Evolutionary conservation across 192 early-diverging fungal genomes (phyloP).

Genomic region (Coemansia sp.): DNA sequence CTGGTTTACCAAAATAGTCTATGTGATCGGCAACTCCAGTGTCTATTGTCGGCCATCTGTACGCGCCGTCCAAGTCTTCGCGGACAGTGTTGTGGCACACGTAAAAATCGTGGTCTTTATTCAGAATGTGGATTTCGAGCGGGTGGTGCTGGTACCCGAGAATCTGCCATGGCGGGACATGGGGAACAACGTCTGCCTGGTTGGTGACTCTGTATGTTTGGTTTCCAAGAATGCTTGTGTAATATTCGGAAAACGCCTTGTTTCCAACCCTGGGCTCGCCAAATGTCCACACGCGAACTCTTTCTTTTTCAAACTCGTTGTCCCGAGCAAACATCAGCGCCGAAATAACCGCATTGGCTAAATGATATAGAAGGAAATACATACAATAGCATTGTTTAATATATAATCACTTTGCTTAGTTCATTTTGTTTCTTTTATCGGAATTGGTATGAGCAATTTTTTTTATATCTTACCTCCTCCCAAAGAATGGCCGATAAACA

Average conservation of each 20-base stretch:
- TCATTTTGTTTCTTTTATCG: too few species aligned
- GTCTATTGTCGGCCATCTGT: conserved; percentile 56
- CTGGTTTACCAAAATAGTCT: conserved; percentile 54
- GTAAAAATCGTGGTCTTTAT: conserved; percentile 47
- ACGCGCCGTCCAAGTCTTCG: conserved; percentile 52
- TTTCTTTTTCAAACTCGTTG: conserved; percentile 29
- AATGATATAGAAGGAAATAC: not conserved
- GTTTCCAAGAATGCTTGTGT: conserved; percentile 43
- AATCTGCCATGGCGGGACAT: conserved; percentile 55
- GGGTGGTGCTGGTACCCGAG: conserved; percentile 57
- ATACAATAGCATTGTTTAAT: not conserved
- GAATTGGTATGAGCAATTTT: not conserved
- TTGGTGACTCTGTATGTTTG: conserved; percentile 53
- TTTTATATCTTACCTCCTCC: conserved; percentile 45
- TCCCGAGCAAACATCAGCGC: conserved; percentile 48
- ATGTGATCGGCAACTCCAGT: conserved; percentile 49
- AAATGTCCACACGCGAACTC: conserved; percentile 55
- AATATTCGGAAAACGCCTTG: conserved; percentile 46
- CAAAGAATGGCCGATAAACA: conserved; percentile 51
- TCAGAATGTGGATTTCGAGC: conserved; percentile 51
- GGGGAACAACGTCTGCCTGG: conserved; percentile 49
- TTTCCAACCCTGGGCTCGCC: conserved; percentile 52
- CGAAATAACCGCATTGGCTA: conserved; percentile 51
- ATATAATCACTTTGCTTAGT: too few species aligned
- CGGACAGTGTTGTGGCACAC: conserved; percentile 53